phyloP scores from a whole-genome alignment of 1,284 basidiomycete genomes.

The Bjerkandera adusta region DNA sequence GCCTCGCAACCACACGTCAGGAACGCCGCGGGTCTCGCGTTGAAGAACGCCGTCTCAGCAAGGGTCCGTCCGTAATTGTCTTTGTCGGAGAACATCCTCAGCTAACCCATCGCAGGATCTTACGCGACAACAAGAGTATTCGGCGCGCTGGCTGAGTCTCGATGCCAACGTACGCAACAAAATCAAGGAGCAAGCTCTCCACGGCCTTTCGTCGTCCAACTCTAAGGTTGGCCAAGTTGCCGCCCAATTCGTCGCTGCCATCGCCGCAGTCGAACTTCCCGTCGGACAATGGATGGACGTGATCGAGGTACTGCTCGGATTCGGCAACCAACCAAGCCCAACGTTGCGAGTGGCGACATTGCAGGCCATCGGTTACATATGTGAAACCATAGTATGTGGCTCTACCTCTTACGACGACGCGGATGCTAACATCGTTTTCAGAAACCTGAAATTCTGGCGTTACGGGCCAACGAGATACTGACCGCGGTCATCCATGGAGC shows the following conservation, averaged over 20 bases:
- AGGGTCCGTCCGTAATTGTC: constrained; percentile 58
- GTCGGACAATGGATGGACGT: constrained; percentile 87
- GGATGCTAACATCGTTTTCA: constrained; percentile 29
- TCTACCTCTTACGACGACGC: background rate
- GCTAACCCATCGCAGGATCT: constrained; percentile 57
- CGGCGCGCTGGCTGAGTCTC: constrained; percentile 81
- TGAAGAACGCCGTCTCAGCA: constrained; percentile 95
- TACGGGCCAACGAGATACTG: constrained; percentile 95
- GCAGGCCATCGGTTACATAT: constrained; percentile 96
- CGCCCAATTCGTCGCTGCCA: constrained; percentile 91
- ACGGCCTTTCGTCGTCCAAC: constrained; percentile 76
- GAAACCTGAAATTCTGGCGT: constrained; percentile 88
- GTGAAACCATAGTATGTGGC: constrained; percentile 87
- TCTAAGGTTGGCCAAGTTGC: constrained; percentile 83
- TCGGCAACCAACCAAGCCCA: constrained; percentile 77
- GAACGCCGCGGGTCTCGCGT: constrained; percentile 92
- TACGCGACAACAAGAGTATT: constrained; percentile 73
- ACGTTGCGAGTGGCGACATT: constrained; percentile 87
- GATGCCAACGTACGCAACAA: constrained; percentile 68
- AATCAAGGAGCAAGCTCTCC: constrained; percentile 88
- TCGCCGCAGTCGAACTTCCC: constrained; percentile 92
- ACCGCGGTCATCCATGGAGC: constrained; percentile 99
- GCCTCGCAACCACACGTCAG: constrained; percentile 73
- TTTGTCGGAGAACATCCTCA: too few relatives aligned
- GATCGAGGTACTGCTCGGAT: constrained; percentile 85